These are phyloP conservation scores for Collybiopsis luxurians DNA, from an alignment of 768 basidiomycete species.

Conservation along the genomic window DNA sequence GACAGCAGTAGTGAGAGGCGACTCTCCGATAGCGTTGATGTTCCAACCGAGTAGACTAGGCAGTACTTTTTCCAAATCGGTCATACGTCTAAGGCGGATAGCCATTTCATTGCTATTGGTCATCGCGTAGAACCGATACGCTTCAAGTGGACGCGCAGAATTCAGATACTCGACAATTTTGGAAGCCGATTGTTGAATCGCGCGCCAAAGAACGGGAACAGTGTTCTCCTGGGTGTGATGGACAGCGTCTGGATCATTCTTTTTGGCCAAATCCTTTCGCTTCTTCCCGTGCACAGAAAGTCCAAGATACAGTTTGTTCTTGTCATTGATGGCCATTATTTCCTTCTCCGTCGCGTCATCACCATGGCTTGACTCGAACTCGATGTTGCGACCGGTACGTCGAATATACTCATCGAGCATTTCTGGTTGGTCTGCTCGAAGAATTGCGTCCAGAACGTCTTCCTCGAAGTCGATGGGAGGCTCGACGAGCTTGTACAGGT, in stretches of 20 bases:
- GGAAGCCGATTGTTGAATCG: slow-evolving; percentile 19
- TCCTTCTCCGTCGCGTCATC: slow-evolving; percentile 20
- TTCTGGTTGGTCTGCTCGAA: slow-evolving; percentile 39
- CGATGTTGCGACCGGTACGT: slow-evolving; percentile 42
- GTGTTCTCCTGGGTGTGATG: slow-evolving; percentile 3
- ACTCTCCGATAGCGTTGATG: slow-evolving; percentile 46
- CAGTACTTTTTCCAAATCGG: slow-evolving; percentile 37
- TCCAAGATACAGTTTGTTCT: slow-evolving; percentile 51
- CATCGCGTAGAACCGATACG: slow-evolving; percentile 48
- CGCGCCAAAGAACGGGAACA: slow-evolving; percentile 43
- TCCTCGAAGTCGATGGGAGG: slow-evolving; percentile 21
- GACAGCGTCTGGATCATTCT: slow-evolving; percentile 46
- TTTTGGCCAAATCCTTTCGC: slow-evolving; percentile 47
- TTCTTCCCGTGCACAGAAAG: slow-evolving; percentile 66
- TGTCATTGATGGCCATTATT: slow-evolving; percentile 28
- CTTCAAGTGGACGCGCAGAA: slow-evolving; percentile 42
- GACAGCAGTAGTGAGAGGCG: slow-evolving; percentile 47
- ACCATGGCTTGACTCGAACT: slow-evolving; percentile 16
- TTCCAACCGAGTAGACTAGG: slow-evolving; percentile 53
- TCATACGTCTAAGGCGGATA: slow-evolving; percentile 34
- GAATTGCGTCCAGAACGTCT: slow-evolving; percentile 23
- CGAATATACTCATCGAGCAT: slow-evolving; percentile 59
- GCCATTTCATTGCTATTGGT: slow-evolving; percentile 41
- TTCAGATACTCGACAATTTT: slow-evolving; percentile 47
- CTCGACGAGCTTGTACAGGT: slow-evolving; percentile 38